Percentiles rank a stretch among this genome's conserved stretches.
Evolutionary conservation across 2,329 filamentous ascomycete species (phyloP).

Genomic region (Zymoseptoria brevis): DNA sequence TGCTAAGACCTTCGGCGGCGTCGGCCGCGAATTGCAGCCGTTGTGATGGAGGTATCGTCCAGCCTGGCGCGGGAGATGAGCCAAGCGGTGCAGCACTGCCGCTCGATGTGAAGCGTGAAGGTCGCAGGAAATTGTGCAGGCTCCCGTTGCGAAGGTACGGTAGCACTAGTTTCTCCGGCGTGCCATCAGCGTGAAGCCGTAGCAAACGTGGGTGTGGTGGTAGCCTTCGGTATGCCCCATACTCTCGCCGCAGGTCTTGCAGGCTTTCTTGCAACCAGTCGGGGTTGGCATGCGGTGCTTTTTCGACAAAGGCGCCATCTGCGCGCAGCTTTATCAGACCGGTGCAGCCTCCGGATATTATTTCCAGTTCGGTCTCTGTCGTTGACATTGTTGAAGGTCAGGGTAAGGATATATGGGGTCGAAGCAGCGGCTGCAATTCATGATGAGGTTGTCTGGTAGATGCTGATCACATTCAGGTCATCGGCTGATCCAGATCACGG

Average conservation of each 20-base stretch:
- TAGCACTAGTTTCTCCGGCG: conserved; percentile 5
- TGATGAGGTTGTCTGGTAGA: too few relatives aligned
- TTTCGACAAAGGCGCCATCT: background rate
- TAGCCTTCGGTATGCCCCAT: conserved; percentile 4
- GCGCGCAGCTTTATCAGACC: conserved; percentile 1
- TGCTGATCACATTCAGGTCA: too few relatives aligned
- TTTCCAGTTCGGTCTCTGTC: background rate
- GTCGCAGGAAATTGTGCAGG: conserved; percentile 4
- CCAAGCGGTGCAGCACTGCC: background rate
- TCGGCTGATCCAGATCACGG: too few relatives aligned
- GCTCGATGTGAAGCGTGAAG: background rate
- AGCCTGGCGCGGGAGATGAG: too few relatives aligned
- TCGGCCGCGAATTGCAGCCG: conserved; percentile 3
- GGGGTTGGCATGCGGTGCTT: conserved; percentile 1
- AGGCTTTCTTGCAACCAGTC: conserved; percentile 1
- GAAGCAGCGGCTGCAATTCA: too few relatives aligned
- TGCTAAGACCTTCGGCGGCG: conserved; percentile 4
- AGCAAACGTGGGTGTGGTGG: conserved; percentile 3
- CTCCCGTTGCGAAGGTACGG: conserved; percentile 5
- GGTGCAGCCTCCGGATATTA: conserved; percentile 1
- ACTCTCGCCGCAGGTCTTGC: conserved; percentile 4
- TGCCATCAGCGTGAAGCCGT: conserved; percentile 6
- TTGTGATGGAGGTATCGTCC: background rate
- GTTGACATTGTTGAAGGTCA: background rate
- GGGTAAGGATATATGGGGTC: too few relatives aligned